Evolutionary conservation across 1,284 basidiomycete species (phyloP), one percentile per base, ranked within the genome.

Genomic region (Stygiomarasmius scandens): DNA sequence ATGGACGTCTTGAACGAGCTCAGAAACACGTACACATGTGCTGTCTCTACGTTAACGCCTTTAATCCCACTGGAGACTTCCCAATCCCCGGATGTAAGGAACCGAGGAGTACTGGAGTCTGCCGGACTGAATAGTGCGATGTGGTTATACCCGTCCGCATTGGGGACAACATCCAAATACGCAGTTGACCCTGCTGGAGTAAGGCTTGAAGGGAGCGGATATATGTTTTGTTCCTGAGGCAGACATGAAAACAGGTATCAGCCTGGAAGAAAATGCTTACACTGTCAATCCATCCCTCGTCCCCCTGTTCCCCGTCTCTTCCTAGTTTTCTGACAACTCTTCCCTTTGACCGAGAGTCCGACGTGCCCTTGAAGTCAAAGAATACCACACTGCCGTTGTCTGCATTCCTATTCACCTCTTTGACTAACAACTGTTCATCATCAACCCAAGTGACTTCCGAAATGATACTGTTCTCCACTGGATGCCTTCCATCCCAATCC

Each of bases 241-340:
- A 56, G 41, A 25, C 8, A n/a, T 12, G 11, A 6, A 41, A 19
- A 9, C 38, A 41, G 16, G 11, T 14, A 34, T 9, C n/a, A 41
- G n/a, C 8, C 38, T n/a, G 5, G 4, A 12, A 12, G 38, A 41
- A n/a, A 19, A 12, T 24, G 75, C 85, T 59, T 62, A 88, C 88
- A 57, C 78, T 71, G 47, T 97, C 92, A 63, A 98, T 94, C 96
- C 96, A 98, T 0, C 96, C 96, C 44, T 87, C 85, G 67, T 96
- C 95, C 0, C 87, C 89, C 67, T 95, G 82, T 67, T 95, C 93
- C 3, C 93, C 93, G 16, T 86, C 73, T 68, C 84, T 85, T 12
- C 95, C 94, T 19, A 93, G 76, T 61, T 78, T 88, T 57, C 92
- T 80, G 12, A 93, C 91, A 12, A 91, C 83, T 52, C 68, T 74